Evolutionary conservation across 768 basidiomycete species (phyloP).

Genomic region (Amanita exitialis): DNA sequence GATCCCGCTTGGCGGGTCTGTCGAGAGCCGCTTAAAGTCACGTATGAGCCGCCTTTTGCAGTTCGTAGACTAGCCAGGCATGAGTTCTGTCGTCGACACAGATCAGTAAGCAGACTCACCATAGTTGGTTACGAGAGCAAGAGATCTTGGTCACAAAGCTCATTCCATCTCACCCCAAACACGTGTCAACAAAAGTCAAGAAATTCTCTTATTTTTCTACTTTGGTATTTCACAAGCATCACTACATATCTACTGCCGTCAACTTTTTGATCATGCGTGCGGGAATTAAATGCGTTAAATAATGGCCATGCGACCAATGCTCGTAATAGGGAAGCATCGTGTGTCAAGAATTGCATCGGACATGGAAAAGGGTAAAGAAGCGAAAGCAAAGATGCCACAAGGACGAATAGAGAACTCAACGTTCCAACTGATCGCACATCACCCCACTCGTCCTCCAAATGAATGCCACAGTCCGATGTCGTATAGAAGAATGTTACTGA

Average conservation of each 20-base stretch:
- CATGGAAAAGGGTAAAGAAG: not conserved
- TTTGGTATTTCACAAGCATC: not conserved
- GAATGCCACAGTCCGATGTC: not conserved
- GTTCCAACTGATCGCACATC: not conserved
- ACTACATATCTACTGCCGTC: not conserved
- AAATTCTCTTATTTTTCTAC: not conserved
- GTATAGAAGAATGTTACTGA: not conserved
- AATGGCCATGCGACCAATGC: constrained; percentile 2
- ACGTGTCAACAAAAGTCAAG: not conserved
- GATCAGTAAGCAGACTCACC: not conserved
- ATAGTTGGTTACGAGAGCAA: not conserved
- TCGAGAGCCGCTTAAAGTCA: constrained; percentile 93
- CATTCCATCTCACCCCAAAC: not conserved
- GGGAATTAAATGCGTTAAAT: not conserved
- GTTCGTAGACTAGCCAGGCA: constrained; percentile 67
- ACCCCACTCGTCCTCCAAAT: not conserved
- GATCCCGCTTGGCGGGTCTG: constrained; percentile 92
- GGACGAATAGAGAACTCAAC: too few species aligned
- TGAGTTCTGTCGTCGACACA: not conserved
- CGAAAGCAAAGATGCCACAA: not conserved
- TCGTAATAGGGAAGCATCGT: not conserved
- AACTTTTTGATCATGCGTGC: not conserved
- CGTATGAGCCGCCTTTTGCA: constrained; percentile 93
- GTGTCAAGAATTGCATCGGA: not conserved
- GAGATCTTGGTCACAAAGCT: not conserved